Percentiles rank a stretch among this genome's conserved stretches.
These are phyloP conservation scores for Lophium mytilinum DNA, from an alignment of 495 filamentous ascomycete species.

Conservation along the genomic window DNA sequence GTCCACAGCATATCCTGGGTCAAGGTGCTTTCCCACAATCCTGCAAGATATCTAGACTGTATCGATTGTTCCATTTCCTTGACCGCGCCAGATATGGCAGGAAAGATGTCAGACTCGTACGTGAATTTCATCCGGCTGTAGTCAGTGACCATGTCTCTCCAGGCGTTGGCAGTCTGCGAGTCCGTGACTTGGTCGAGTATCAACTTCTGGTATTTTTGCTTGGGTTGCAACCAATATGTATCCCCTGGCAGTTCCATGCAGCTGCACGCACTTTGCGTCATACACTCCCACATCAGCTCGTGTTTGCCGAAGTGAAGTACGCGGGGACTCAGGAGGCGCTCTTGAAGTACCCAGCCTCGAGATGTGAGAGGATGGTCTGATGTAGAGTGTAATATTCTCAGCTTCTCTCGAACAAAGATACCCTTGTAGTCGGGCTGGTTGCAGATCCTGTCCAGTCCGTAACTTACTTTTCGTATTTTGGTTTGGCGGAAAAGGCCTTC, in stretches of 20 bases:
- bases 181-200: background rate
- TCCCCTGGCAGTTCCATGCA: background rate
- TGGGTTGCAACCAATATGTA: background rate
- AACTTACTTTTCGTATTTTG: background rate
- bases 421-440: background rate
- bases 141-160: background rate
- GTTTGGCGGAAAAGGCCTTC: constrained; percentile 1
- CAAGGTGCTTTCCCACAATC: constrained; percentile 6
- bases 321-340: constrained; percentile 7
- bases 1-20: constrained; percentile 8
- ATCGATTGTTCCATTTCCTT: background rate
- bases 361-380: background rate
- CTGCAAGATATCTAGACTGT: constrained; percentile 1
- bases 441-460: background rate
- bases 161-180: background rate
- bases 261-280: background rate
- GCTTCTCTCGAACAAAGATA: background rate
- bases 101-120: background rate
- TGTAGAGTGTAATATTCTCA: background rate
- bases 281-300: constrained; percentile 12
- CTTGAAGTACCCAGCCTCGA: constrained; percentile 15
- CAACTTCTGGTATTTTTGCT: background rate
- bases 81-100: constrained; percentile 5
- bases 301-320: constrained; percentile 5
- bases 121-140: background rate